Base-by-base conservation (phyloP, 345 rosid genomes). In the Salix koriyanagi region DNA sequence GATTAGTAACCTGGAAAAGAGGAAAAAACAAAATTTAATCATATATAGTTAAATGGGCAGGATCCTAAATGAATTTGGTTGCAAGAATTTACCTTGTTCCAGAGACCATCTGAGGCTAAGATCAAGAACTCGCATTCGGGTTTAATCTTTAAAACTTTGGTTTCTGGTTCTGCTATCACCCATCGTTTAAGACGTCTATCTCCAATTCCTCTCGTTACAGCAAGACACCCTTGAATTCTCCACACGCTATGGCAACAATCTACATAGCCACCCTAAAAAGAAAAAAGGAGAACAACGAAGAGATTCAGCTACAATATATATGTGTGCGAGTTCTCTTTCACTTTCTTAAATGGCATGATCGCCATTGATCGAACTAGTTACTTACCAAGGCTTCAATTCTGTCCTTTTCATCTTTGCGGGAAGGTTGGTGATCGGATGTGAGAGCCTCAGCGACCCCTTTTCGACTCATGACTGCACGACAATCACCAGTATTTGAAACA, bases 91-190 rank as follows among this genome's bases (percentile, higher is more conserved):
- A 90, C 94, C 87, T 90, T 94, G 64, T 94, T 95, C 98, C 97
- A 94, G 44, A 94, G 80, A 12, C 98, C 97, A 62, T 92, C 97
- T 0, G 97, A 91, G 34, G 98, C 98, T 71, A 94, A 82, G 82
- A 94, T 87, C 81, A 92, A 81, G 87, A 94, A 94, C 86, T 94
- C 98, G 65, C 88, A 88, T 4, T 87, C 89, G 4, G 80, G 76
- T 28, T 87, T 72, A 21, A 94, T 83, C 30, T 54, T 77, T 25
- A 90, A 5, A 0, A 84, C 71, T 78, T 80, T 87, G 1, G 97
- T 90, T 71, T 92, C 98, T 7, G 97, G 97, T 75, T 90, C 94
- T 0, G 97, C 90, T 36, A 77, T 90, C 44, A 92, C 98, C 94
- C 94, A 94, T 23, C 81, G 85, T 79, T 94, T 94, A 7, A 91